phyloP scores from a whole-genome alignment of 306 rosid genomes.

The Dalbergia cultrata region DNA sequence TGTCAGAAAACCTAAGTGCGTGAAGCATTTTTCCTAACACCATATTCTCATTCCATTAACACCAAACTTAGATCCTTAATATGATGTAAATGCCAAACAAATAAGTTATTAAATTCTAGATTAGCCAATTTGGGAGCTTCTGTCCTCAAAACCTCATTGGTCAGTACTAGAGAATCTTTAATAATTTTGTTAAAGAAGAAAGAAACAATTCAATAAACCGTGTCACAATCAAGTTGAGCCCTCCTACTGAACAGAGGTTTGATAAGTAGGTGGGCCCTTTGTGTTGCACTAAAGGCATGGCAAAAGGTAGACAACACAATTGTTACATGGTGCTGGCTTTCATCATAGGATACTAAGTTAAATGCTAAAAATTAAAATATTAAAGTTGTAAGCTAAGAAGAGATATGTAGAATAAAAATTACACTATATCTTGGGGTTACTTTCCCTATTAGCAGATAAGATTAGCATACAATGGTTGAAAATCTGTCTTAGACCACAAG shows the following conservation, averaged over 20 bases:
- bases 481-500: slow-evolving; percentile 46
- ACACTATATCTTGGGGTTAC: background rate
- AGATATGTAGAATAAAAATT: slow-evolving; percentile 22
- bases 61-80: slow-evolving; percentile 24
- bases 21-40: slow-evolving; percentile 41
- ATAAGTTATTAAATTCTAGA: slow-evolving; percentile 44
- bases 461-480: slow-evolving; percentile 47
- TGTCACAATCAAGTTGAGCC: slow-evolving; percentile 48
- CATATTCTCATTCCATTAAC: slow-evolving; percentile 43
- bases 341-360: slow-evolving; percentile 46
- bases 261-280: slow-evolving; percentile 57
- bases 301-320: slow-evolving; percentile 55
- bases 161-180: slow-evolving; percentile 41
- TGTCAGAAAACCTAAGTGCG: slow-evolving; percentile 33
- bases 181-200: slow-evolving; percentile 44
- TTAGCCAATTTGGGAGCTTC: slow-evolving; percentile 32
- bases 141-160: slow-evolving; percentile 34
- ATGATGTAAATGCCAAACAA: slow-evolving; percentile 42
- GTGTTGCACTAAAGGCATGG: slow-evolving; percentile 57
- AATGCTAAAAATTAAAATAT: slow-evolving; percentile 22
- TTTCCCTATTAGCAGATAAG: slow-evolving; percentile 40
- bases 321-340: slow-evolving; percentile 45
- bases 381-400: slow-evolving; percentile 28
- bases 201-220: slow-evolving; percentile 45
- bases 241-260: slow-evolving; percentile 45